Evolutionary conservation across 2,329 filamentous ascomycete genomes (phyloP).

Genomic region (Ophiostoma pallidulum): DNA sequence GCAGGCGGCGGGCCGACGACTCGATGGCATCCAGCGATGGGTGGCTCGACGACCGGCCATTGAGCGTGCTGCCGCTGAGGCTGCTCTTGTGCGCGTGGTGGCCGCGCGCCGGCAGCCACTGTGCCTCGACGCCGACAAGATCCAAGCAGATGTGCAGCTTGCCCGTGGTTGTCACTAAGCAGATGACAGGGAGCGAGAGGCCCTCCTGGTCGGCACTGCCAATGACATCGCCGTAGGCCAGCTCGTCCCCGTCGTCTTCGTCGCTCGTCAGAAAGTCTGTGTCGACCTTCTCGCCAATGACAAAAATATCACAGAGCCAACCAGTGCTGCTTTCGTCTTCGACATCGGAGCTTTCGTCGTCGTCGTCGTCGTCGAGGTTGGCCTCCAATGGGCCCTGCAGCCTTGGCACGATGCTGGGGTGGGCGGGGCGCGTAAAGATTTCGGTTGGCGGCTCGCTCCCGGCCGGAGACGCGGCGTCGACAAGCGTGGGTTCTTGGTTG

Average conservation of each 20-base stretch:
- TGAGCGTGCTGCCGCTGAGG: neutral
- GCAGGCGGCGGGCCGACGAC: slow-evolving; percentile 36
- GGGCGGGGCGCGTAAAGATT: slow-evolving; percentile 47
- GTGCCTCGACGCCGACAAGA: slow-evolving; percentile 52
- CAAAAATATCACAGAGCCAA: slow-evolving; percentile 52
- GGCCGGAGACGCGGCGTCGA: slow-evolving; percentile 31
- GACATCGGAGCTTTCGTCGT: slow-evolving; percentile 49
- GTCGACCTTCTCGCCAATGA: slow-evolving; percentile 54
- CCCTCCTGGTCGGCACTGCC: slow-evolving; percentile 50
- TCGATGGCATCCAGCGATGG: slow-evolving; percentile 28
- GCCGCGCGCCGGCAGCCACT: slow-evolving; percentile 52
- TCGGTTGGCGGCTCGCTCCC: slow-evolving; percentile 42
- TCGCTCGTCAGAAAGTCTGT: slow-evolving; percentile 51
- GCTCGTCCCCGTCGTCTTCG: slow-evolving; percentile 52
- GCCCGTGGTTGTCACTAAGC: slow-evolving; percentile 51
- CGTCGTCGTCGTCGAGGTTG: slow-evolving; percentile 41
- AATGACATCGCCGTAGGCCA: slow-evolving; percentile 19
- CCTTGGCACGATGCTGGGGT: slow-evolving; percentile 48
- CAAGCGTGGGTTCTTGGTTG: slow-evolving; percentile 48
- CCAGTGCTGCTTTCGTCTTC: no score
- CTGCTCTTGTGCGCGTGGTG: slow-evolving; percentile 24
- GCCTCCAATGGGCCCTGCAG: slow-evolving; percentile 55
- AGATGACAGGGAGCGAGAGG: slow-evolving; percentile 50
- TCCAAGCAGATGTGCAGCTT: slow-evolving; percentile 54
- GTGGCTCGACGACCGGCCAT: slow-evolving; percentile 26